A percentile compares a stretch with the other conserved stretches of the same genome.
Conservation (phyloP, 2,329 filamentous ascomycete species). For the Calonectria pteridis region DNA sequence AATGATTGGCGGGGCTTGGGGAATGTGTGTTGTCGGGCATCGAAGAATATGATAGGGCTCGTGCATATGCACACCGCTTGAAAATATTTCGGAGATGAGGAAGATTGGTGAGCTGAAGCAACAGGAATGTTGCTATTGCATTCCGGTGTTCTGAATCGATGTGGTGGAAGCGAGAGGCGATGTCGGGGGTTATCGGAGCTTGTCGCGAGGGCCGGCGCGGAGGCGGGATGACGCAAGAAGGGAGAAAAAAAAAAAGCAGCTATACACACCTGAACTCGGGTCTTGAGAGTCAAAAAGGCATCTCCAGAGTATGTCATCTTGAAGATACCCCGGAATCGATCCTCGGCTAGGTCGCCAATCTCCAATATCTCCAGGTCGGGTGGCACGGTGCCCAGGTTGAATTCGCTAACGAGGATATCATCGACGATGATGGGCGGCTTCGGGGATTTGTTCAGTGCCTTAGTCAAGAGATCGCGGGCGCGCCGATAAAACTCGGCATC, state of each 20-base stretch:
- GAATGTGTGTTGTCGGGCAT: constrained; percentile 8
- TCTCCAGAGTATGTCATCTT: constrained; percentile 99
- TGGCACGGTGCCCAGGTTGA: constrained; percentile 94
- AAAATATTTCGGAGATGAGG: neutral
- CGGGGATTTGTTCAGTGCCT: constrained; percentile 95
- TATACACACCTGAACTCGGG: constrained; percentile 84
- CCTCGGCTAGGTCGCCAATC: constrained; percentile 96
- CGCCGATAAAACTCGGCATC: constrained; percentile 92
- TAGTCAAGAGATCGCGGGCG: constrained; percentile 93
- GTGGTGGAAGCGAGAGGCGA: neutral
- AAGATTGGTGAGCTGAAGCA: neutral
- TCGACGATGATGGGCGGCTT: constrained; percentile 99
- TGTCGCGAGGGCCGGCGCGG: neutral
- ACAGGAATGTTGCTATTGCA: neutral
- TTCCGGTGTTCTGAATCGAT: constrained; percentile 11
- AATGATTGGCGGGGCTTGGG: constrained; percentile 11
- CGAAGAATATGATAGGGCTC: neutral
- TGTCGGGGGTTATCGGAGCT: constrained; percentile 14
- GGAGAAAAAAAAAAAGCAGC: constrained; percentile 30
- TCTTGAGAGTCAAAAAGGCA: constrained; percentile 94
- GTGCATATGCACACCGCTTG: constrained; percentile 2
- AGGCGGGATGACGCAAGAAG: constrained; percentile 24
- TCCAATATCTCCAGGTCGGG: constrained; percentile 97
- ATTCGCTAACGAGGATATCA: constrained; percentile 97
- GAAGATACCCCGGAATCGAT: constrained; percentile 97